Conservation (phyloP, 2,329 filamentous ascomycete genomes). For the Ilyonectria mors-panacis region DNA sequence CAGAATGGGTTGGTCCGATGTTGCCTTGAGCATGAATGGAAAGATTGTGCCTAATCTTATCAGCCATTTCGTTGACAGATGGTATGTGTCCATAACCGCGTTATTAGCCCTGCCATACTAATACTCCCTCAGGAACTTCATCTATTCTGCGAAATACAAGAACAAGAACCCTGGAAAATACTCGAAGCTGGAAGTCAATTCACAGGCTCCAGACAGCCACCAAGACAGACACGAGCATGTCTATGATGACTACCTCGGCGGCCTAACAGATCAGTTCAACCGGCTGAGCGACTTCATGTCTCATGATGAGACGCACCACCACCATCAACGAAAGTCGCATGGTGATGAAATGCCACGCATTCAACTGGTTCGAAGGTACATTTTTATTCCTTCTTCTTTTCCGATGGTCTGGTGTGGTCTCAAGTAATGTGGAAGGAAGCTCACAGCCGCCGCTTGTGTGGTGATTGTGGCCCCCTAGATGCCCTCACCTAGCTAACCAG, state of each 20-base stretch:
- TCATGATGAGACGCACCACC: conserved; percentile 44
- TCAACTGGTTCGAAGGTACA: conserved; percentile 67
- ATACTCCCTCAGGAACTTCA: conserved; percentile 76
- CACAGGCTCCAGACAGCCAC: conserved; percentile 21
- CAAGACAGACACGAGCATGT: conserved; percentile 39
- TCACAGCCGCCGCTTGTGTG: too few species aligned
- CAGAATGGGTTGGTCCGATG: conserved; percentile 94
- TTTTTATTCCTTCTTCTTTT: background rate
- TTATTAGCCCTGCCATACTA: background rate
- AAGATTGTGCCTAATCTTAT: conserved; percentile 82
- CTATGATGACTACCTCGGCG: conserved; percentile 57
- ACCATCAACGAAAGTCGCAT: conserved; percentile 25
- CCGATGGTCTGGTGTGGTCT: background rate
- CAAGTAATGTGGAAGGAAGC: background rate
- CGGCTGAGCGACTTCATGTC: conserved; percentile 58
- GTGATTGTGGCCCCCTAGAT: too few species aligned
- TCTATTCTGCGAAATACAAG: conserved; percentile 85
- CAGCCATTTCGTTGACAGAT: conserved; percentile 86
- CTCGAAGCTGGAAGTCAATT: conserved; percentile 41
- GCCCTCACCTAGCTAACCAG: too few species aligned
- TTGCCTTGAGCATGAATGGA: conserved; percentile 82
- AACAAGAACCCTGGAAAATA: conserved; percentile 67
- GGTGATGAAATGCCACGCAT: conserved; percentile 55
- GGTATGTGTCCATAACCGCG: conserved; percentile 61
- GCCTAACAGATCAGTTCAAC: conserved; percentile 60